Evolutionary conservation across 148 eudicot species (phyloP), one percentile per base, ranked within the genome.

Genomic region (Fagopyrum homotropicum): DNA sequence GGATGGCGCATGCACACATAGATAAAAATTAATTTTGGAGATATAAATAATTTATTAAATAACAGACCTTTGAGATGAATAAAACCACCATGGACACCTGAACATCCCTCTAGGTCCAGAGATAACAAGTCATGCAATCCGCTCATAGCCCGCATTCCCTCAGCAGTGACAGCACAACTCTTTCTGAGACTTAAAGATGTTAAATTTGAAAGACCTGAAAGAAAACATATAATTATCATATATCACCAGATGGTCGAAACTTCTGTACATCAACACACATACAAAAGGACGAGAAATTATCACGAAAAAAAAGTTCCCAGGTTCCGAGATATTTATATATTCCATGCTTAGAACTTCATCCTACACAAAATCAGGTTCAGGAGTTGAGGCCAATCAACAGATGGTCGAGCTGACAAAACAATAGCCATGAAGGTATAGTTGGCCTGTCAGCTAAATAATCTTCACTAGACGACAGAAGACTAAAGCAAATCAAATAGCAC

Each of bases 51-150:
- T n/a, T 46, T 45, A 72, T 4, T 72, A n/a, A 26, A 46, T 46
- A 16, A 48, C 77, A 56, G 54, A 76, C 79, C 79, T 79, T 72
- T 59, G 29, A 79, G 78, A 79, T 79, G 78, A 75, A 79, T 75
- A 75, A 79, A 73, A 35, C 82, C 82, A 71, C 72, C 82, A 75
- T 79, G 82, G 46, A 79, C 76, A 16, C 72, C 82, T 47, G 78
- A 73, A 68, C 82, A 79, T 61, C 82, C 68, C 29, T 79, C 82
- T 72, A 79, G 60, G 75, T 79, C 82, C 61, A 79, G 72, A 45
- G 72, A 19, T 48, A 48, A 12, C 60, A 77, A 64, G 74, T 76
- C 76, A 55, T 68, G 45, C 11, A 71, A 72, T 16, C 78, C 55
- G 19, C 77, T 61, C 75, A 81, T 35, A 44, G 75, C 69, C 75